Evolutionary conservation across 2,329 filamentous ascomycete species (phyloP), one percentile per base, ranked within the genome.

Genomic region (Neopestalotiopsis sp.): DNA sequence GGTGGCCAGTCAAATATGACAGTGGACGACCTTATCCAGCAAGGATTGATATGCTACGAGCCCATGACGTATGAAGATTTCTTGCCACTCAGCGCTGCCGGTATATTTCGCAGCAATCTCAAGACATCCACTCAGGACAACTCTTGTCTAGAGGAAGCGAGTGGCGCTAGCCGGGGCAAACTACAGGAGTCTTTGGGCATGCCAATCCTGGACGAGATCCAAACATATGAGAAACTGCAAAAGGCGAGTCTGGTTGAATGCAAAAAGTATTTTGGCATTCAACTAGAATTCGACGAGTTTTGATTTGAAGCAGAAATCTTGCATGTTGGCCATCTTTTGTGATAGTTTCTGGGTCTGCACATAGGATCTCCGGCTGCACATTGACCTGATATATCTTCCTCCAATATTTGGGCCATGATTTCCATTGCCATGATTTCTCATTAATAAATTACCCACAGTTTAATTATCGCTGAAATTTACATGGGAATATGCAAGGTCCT

Each of bases 401-500:
- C 34, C 34, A 38, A 10, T 10, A 38, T 7, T 1, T 38, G 0
- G 34, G 6, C 1, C 34, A 38, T 10, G 34, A 7, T 10, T 10
- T 38, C n/a, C 20, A 20, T 59, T n/a, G 17, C 13, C 57, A 4
- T n/a, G 57, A 32, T 3, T 59, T 59, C 5, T 59, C n/a, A n/a
- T 14, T 49, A 14, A 13, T 14, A 13, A 14, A 49, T 13, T 49
- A 49, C 13, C 13, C 13, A 13, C 42, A 49, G 42, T 49, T 49
- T 14, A n/a, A 30, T 49, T 9, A n/a, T 20, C n/a, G 17, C 38
- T 34, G 14, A 13, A 5, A 13, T 28, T 45, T 69, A 69, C 65
- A 69, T 66, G 20, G 72, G 72, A n/a, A 78, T 59, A 67, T 79
- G 76, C 63, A 79, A 45, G 12, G 78, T 79, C 58, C 76, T 70